Evolutionary conservation across 2,329 filamentous ascomycete genomes (phyloP), one percentile per base, ranked within the genome.

Genomic region (Diaporthe sp.): DNA sequence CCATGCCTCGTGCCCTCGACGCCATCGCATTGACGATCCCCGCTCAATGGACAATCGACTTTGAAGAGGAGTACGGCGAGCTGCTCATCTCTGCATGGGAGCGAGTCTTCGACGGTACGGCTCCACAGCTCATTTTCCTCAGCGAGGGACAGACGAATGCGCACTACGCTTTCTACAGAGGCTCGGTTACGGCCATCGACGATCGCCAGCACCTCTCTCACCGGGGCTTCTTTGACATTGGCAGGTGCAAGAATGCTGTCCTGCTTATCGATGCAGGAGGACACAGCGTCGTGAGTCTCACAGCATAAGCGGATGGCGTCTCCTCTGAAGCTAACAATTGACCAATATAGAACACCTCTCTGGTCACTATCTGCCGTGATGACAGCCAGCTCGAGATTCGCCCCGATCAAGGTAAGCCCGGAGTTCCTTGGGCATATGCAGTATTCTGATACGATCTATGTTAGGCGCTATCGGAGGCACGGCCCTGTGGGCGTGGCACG

Each of bases 11-110:
- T 1, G 3, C 3, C 2, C 1, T 68, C 12, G 46, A 51, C 17
- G 31, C 65, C 22, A 53, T 68, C 22, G 65, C 46, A 7, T 17
- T 68, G 31, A 68, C 65, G 3, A 8, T 68, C 10, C 65, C 65
- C 19, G 46, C 65, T 7, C 65, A 68, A 39, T 68, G 46, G 65
- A 19, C 65, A 1, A 68, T 68, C 8, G 65, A 53, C 0, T 68
- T 68, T 22, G 46, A 68, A 31, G 65, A 68, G n/a, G 31, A 42
- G 46, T 68, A 68, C 12, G 65, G 65, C 31, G 22, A 39, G 22
- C 22, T 37, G 4, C 22, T 53, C 22, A 12, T 19, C 12, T 5
- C 13, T 2, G 31, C 65, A 1, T 68, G 65, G 65, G 4, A 17
- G 0, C 31, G 19, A 2, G 46, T 39, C 13, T 68, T 68, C 22